Conservation (phyloP, 169 alveolate species). For the Perkinsus marinus region DNA sequence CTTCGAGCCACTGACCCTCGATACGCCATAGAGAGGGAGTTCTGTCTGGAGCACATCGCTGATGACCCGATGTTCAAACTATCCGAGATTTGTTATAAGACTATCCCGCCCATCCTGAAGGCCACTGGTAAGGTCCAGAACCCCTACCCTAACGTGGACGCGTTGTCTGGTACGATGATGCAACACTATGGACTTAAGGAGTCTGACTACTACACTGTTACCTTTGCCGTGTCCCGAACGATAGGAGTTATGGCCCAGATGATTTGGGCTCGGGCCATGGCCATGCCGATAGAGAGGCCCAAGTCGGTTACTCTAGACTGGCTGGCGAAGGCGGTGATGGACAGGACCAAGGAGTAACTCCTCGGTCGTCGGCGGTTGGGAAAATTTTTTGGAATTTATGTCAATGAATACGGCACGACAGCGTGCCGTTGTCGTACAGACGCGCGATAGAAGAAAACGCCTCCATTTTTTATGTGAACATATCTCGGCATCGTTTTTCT, state of each 20-base stretch:
- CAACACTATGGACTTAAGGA: constrained; percentile 70
- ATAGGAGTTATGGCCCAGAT: constrained; percentile 76
- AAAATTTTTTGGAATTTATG: no score
- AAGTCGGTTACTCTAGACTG: constrained; percentile 28
- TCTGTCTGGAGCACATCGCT: constrained; percentile 63
- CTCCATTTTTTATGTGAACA: neutral
- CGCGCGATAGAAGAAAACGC: no score
- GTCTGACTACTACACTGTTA: constrained; percentile 78
- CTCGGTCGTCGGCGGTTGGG: neutral
- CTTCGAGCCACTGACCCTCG: constrained; percentile 89
- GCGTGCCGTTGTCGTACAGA: no score
- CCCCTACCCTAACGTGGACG: constrained; percentile 94
- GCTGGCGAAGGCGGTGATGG: neutral
- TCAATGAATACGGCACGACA: no score
- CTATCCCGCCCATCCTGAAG: constrained; percentile 62
- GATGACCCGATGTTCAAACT: constrained; percentile 65
- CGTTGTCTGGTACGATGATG: constrained; percentile 81
- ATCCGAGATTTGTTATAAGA: constrained; percentile 56
- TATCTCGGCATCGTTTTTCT: neutral
- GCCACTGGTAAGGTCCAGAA: constrained; percentile 73
- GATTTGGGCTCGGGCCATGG: constrained; percentile 60
- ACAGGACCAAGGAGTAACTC: neutral
- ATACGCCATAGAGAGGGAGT: constrained; percentile 45
- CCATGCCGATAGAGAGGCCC: constrained; percentile 72
- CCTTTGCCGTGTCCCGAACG: constrained; percentile 83